These are phyloP conservation scores for Cytospora schulzeri DNA, from an alignment of 2,329 filamentous ascomycete species.

Conservation along the genomic window DNA sequence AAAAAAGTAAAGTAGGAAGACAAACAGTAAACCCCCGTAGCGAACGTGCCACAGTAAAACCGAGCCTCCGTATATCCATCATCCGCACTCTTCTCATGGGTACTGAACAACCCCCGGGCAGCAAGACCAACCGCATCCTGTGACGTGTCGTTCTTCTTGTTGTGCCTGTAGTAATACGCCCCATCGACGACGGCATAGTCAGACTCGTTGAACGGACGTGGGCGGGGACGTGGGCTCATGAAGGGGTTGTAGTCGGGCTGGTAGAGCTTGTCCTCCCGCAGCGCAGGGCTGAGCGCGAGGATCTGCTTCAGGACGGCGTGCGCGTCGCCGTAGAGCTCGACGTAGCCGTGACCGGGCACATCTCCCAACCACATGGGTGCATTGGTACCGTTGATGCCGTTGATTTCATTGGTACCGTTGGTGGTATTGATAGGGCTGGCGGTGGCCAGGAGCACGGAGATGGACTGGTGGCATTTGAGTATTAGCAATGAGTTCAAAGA, in stretches of 20 bases:
- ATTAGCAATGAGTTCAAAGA: too few species aligned
- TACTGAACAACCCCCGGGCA: neutral
- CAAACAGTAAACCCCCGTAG: neutral
- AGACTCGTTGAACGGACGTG: conserved; percentile 4
- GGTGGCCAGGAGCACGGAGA: conserved; percentile 2
- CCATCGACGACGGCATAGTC: neutral
- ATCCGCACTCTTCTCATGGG: neutral
- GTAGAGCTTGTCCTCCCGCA: neutral
- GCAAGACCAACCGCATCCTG: neutral
- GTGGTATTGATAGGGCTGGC: neutral
- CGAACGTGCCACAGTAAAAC: conserved; percentile 8
- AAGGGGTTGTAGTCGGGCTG: neutral
- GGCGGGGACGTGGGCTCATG: neutral
- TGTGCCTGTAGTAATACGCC: neutral
- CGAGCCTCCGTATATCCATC: neutral
- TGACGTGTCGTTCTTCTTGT: neutral
- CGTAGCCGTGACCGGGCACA: conserved; percentile 3
- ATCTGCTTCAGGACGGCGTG: conserved; percentile 14
- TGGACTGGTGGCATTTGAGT: neutral
- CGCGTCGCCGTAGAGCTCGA: conserved; percentile 12
- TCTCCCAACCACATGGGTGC: neutral
- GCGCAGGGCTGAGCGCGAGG: conserved; percentile 10
- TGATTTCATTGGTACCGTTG: too few species aligned
- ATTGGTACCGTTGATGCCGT: neutral
- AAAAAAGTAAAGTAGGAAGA: too few species aligned